These are phyloP conservation scores for Yarrowia hollandica DNA, from an alignment of 805 yeast genomes.

Conservation along the genomic window DNA sequence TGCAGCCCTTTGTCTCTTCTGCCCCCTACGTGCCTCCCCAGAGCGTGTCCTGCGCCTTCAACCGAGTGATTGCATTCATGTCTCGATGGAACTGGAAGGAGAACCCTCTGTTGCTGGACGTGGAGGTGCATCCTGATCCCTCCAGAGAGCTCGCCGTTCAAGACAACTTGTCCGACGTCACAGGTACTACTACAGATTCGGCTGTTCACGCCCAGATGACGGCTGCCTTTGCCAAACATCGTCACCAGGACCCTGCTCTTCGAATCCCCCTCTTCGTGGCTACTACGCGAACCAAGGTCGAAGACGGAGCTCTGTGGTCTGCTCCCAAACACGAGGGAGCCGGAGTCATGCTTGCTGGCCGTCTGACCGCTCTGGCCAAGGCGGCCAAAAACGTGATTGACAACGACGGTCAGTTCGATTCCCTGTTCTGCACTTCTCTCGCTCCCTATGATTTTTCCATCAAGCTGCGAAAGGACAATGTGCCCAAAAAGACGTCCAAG, in stretches of 20 bases:
- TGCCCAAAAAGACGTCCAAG: conserved; percentile 41
- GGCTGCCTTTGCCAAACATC: conserved; percentile 62
- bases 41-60: conserved; percentile 76
- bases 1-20: conserved; percentile 82
- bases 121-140: conserved; percentile 45
- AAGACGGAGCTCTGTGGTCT: conserved; percentile 80
- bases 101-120: conserved; percentile 76
- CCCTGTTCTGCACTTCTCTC: conserved; percentile 75
- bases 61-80: conserved; percentile 67
- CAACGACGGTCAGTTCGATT: neutral
- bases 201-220: conserved; percentile 62
- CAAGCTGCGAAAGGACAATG: conserved; percentile 50
- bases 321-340: conserved; percentile 50
- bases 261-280: conserved; percentile 71
- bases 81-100: conserved; percentile 95
- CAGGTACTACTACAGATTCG: conserved; percentile 50
- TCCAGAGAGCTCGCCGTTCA: conserved; percentile 21
- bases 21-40: conserved; percentile 83
- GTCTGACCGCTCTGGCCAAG: conserved; percentile 83
- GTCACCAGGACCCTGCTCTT: conserved; percentile 81
- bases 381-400: conserved; percentile 54
- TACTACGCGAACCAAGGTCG: conserved; percentile 56
- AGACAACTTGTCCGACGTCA: conserved; percentile 35
- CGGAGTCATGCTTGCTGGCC: conserved; percentile 73
- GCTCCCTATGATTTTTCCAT: conserved; percentile 83